These are phyloP conservation scores for Xylaria hypoxylon DNA, from an alignment of 2,329 filamentous ascomycete genomes.

Conservation along the genomic window DNA sequence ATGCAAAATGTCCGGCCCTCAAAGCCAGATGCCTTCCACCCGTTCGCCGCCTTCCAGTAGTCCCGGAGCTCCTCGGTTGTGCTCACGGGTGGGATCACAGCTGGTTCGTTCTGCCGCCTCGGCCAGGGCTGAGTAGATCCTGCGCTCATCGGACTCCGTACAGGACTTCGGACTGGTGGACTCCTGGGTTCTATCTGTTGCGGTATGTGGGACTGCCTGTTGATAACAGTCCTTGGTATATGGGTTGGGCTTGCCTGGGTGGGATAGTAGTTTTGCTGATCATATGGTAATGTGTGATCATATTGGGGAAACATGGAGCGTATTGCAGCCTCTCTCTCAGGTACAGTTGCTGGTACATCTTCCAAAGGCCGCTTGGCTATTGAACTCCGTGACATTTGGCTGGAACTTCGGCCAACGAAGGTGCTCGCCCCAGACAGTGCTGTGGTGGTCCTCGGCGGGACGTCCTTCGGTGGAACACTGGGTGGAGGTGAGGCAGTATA, in stretches of 20 bases:
- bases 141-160: constrained; percentile 51
- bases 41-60: constrained; percentile 77
- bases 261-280: constrained; percentile 77
- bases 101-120: constrained; percentile 56
- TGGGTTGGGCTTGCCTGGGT: constrained; percentile 72
- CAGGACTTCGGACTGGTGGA: constrained; percentile 48
- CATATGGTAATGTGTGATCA: constrained; percentile 73
- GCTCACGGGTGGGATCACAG: constrained; percentile 62
- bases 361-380: constrained; percentile 66
- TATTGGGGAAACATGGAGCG: constrained; percentile 83
- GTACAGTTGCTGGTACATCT: constrained; percentile 48
- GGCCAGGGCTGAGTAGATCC: constrained; percentile 47
- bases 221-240: constrained; percentile 73
- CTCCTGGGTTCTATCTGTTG: constrained; percentile 48
- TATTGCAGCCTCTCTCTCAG: constrained; percentile 56
- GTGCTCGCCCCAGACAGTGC: constrained; percentile 62
- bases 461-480: constrained; percentile 54
- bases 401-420: constrained; percentile 62
- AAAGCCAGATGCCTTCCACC: constrained; percentile 71
- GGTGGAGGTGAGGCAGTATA: constrained; percentile 51
- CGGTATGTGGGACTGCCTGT: constrained; percentile 70
- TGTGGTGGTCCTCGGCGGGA: constrained; percentile 61
- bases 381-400: constrained; percentile 64
- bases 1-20: constrained; percentile 71
- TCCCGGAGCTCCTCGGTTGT: constrained; percentile 71